Evolutionary conservation across 805 yeast genomes (phyloP), one percentile per base, ranked within the genome.

Genomic region (Schwanniomyces polymorphus): DNA sequence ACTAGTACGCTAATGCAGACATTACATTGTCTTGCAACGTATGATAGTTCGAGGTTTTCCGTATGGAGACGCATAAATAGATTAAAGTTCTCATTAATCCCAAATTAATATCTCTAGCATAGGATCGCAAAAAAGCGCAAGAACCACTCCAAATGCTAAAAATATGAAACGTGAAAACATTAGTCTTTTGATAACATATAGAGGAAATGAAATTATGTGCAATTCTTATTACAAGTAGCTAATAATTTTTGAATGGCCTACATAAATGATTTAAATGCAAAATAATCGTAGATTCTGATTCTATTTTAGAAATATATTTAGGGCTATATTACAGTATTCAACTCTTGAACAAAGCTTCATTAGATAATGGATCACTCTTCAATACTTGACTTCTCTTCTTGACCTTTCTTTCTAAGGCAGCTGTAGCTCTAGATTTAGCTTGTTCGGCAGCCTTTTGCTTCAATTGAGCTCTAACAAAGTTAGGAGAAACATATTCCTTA

Each of bases 401-500:
- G 55, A 88, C 63, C 73, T 88, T 89, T 67, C 88, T 78, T 55
- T 86, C 84, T 50, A 80, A 72, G 7, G 96, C 88, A 49, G 88
- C 89, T 43, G 88, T 91, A 43, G 86, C 81, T 71, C 98, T 84
- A 33, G 81, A 68, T 54, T 77, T 79, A 38, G 97, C 96, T 55
- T 83, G 84, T 44, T 77, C 81, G 3, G 97, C 97, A 46, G 86
- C 84, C 63, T 86, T 81, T 57, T 85, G 87, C 65, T 82, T 88
- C 54, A 78, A 51, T 75, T 91, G 97, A 10, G 99, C 89, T 75
- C 99, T 87, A 34, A 86, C 92, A 50, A 88, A 83, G 76, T 94
- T 94, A 54, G 99, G 99, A 50, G 97, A 88, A 41, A 94, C 97
- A 68, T 88, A 94, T 70, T 92, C 94, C 75, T 89, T 91, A 75